Evolutionary conservation across 768 basidiomycete genomes (phyloP), one percentile per base, ranked within the genome.

Genomic region (Candolleomyces eurysporus): DNA sequence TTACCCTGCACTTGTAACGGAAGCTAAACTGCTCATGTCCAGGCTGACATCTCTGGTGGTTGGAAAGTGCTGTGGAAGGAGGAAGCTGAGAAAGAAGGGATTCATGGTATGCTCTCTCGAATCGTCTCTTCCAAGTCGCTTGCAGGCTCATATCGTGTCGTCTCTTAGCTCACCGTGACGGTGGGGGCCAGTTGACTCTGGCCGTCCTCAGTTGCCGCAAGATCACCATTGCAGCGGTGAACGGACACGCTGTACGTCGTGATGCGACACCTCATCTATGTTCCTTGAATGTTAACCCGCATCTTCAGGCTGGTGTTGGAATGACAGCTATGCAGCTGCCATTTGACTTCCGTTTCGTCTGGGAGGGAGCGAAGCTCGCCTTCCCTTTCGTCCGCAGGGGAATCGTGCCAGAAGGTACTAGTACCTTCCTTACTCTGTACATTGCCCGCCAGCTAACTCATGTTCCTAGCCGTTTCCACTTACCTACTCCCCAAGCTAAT

Each of bases 401-500:
- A 7, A 81, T 83, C 40, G 72, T 74, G 79, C 83, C 81, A 3
- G 83, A 85, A 76, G 81, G 82, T 78, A 62, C 53, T 69, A 63
- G 39, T 21, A 13, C 56, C 11, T n/a, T n/a, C n/a, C n/a, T 48
- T 46, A 13, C 22, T 31, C 16, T 42, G 30, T 57, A 17, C 40
- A 17, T n/a, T 19, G 32, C 16, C 2, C 8, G 17, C 4, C 26
- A 26, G 26, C 26, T 22, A 30, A n/a, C 19, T 9, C 13, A 22
- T 43, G 46, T 16, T 53, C 36, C 22, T 50, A 71, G 71, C 71
- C 4, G 67, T 67, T 48, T 73, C 71, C 3, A 70, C 64, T 43
- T 85, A 79, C 66, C 77, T 85, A 54, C 78, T 86, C n/a, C 84
- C 85, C 26, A 78, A 79, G 19, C 78, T 86, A 40, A 65, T 85